Base-by-base conservation (phyloP, 2,329 filamentous ascomycete species). In the Bertia moriformis region DNA sequence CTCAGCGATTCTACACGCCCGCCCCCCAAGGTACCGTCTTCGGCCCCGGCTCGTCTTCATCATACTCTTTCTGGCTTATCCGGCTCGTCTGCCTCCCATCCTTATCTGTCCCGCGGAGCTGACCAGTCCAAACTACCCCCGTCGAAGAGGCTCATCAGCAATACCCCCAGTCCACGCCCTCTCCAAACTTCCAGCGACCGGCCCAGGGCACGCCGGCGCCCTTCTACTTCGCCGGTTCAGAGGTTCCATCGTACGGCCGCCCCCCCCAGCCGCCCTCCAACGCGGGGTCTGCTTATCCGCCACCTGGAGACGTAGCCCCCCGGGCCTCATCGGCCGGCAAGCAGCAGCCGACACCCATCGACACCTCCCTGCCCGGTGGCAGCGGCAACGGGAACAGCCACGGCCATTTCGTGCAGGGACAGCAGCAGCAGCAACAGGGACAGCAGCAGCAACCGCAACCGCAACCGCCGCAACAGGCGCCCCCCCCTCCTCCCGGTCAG, bases 1-100 rank as follows among this genome's bases (percentile, higher is more conserved):
- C 74, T 40, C 71, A 80, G 49, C 68, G 78, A 59, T 86, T 73
- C 56, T 86, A 83, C 53, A 77, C 73, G 24, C 73, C 78, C 40
- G 69, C 61, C 39, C 72, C 71, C 41, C 64, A 65, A 41, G 54
- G 53, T 38, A 41, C 41, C 24, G 41, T 36, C 30, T 17, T 14
- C 29, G 19, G n/a, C n/a, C n/a, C n/a, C n/a, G n/a, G n/a, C n/a
- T n/a, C n/a, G n/a, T n/a, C n/a, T n/a, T n/a, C n/a, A n/a, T n/a
- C n/a, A n/a, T n/a, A n/a, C n/a, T n/a, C n/a, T n/a, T n/a, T n/a
- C n/a, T n/a, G 39, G 30, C 40, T 42, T 29, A 45, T 33, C 40
- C 45, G 29, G 14, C 40, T 18, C 33, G 45, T 38, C n/a, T 19
- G 13, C 37, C 22, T n/a, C 22, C 19, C 18, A 27, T 41, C 43